Base-by-base conservation (phyloP, 331 rosid genomes). In the Cydonia oblonga region DNA sequence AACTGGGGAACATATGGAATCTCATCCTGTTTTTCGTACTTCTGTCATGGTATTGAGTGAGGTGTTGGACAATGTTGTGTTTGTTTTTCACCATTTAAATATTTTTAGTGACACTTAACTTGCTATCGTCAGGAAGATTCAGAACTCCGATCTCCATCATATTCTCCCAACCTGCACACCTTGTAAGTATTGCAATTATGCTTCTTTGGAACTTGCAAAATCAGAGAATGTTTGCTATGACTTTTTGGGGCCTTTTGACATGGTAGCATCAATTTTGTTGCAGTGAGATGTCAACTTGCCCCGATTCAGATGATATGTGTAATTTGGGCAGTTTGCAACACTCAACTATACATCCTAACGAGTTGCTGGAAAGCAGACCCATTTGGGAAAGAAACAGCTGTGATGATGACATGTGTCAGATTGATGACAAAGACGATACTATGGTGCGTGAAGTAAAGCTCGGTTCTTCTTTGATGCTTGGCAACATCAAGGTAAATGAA, bases 341-440 rank as follows among this genome's bases (percentile, higher is more conserved):
- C 85, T 87, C 96, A 69, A 77, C 78, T 29, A 77, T 33, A 66
- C 76, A 76, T 80, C 82, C 83, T 68, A 76, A 52, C 80, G 83
- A 79, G 73, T 67, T 74, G 19, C 70, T 76, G 5, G 87, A 75
- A 72, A 85, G 82, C 63, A 77, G 66, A 35, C 79, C 70, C 71
- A 64, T 67, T 23, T 88, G 96, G 96, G 84, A 86, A 80, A 75
- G 78, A 75, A 85, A 79, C 70, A 67, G 77, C 79, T 81, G 70
- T 66, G 87, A 90, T 66, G 96, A 88, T 62, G 97, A 87, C 74
- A 96, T 90, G 93, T 91, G 97, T 84, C 89, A 46, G 85, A 83
- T 86, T 76, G 97, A 87, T 81, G 92, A 87, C 76, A 80, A 84
- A 44, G 87, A 88, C 4, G 90, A 83, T 76, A 81, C 79, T 67